Evolutionary conservation across 768 basidiomycete genomes (phyloP).

Genomic region (Leccinum variicolor): DNA sequence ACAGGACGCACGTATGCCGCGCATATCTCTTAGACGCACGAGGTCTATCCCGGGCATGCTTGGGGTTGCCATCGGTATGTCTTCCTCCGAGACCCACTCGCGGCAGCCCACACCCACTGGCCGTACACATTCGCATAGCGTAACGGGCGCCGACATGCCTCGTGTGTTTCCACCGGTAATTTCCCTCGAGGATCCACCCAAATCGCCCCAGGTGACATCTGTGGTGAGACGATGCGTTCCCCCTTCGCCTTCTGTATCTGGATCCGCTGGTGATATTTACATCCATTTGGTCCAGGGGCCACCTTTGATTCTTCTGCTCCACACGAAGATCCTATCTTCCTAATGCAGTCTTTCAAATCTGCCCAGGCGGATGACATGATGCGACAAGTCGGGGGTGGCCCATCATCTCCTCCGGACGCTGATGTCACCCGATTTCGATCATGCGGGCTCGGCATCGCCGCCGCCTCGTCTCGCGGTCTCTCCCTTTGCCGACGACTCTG

Average conservation of each 20-base stretch:
- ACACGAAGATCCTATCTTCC: conserved; percentile 38
- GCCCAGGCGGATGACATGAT: conserved; percentile 46
- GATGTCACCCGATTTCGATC: conserved; percentile 23
- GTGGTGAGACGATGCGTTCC: conserved; percentile 60
- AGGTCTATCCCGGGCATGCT: conserved; percentile 67
- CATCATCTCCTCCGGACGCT: conserved; percentile 8
- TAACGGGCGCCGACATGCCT: conserved; percentile 65
- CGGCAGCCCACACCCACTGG: conserved; percentile 38
- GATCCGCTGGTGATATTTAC: conserved; percentile 18
- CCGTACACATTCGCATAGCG: conserved; percentile 74
- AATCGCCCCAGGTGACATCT: conserved; percentile 46
- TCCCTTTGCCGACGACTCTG: conserved; percentile 28
- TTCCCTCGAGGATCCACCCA: conserved; percentile 26
- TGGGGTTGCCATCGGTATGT: conserved; percentile 19
- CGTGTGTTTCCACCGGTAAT: conserved; percentile 31
- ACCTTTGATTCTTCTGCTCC: conserved; percentile 57
- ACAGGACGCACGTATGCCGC: conserved; percentile 44
- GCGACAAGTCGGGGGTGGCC: conserved; percentile 12
- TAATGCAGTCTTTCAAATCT: conserved; percentile 87
- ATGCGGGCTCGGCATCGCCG: conserved; percentile 31
- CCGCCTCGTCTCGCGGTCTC: conserved; percentile 23
- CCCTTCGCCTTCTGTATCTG: conserved; percentile 33
- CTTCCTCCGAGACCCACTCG: conserved; percentile 31
- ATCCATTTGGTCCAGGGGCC: conserved; percentile 65
- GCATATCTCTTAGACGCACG: conserved; percentile 64